These are phyloP conservation scores for Sporodiniella umbellata DNA, from an alignment of 371 early-diverging fungal species.

Conservation along the genomic window DNA sequence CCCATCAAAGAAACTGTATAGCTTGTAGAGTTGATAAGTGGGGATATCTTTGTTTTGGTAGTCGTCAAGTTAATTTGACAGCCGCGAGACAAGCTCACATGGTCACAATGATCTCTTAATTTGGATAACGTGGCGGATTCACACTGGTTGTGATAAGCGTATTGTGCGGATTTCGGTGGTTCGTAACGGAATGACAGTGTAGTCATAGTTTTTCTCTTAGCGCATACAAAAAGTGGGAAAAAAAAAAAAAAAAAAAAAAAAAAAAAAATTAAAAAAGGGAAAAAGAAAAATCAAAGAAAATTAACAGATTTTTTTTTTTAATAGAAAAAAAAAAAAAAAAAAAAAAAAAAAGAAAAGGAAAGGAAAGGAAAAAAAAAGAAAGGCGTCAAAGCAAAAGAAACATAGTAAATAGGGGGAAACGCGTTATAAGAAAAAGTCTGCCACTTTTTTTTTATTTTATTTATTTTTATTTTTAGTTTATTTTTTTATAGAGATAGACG, in stretches of 20 bases:
- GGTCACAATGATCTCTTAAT: slow-evolving; percentile 18
- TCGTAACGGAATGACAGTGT: slow-evolving; percentile 26
- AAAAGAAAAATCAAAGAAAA: slow-evolving; percentile 15
- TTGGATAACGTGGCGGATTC: slow-evolving; percentile 4
- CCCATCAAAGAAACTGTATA: slow-evolving; percentile 26
- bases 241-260: slow-evolving; percentile 2
- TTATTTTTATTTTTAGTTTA: no score
- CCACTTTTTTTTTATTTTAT: no score
- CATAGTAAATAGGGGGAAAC: slow-evolving; percentile 19
- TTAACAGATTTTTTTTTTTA: slow-evolving; percentile 6
- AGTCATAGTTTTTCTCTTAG: slow-evolving; percentile 5
- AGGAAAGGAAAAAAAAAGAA: slow-evolving; percentile 9
- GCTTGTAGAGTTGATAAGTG: slow-evolving; percentile 5
- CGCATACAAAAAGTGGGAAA: neutral
- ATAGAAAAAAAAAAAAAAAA: slow-evolving; percentile 11
- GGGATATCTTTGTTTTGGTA: slow-evolving; percentile 3
- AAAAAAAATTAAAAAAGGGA: slow-evolving; percentile 10
- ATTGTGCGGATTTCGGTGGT: slow-evolving; percentile 24
- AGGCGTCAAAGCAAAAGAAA: slow-evolving; percentile 17
- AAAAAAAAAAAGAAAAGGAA: slow-evolving; percentile 24
- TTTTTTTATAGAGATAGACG: no score
- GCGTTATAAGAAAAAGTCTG: neutral
- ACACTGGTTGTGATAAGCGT: slow-evolving; percentile 8
- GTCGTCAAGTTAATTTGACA: slow-evolving; percentile 21
- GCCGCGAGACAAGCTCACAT: slow-evolving; percentile 11